Percentiles rank a stretch among this genome's conserved stretches.
Conservation (phyloP, 768 basidiomycete genomes). For the Russula vinacea region DNA sequence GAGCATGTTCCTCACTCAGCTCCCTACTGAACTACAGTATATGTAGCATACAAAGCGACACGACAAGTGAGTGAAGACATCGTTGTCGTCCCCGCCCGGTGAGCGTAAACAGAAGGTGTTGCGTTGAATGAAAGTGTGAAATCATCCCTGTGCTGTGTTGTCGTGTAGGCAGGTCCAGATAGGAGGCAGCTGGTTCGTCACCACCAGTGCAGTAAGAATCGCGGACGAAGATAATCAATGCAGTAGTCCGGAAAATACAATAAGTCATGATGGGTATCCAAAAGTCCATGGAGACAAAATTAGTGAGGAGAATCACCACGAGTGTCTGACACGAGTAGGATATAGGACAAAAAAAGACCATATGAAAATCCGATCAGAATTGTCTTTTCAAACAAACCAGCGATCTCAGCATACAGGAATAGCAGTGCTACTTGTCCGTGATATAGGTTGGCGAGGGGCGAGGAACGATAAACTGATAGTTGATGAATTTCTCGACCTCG, state of each 20-base stretch:
- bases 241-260: slow-evolving; percentile 11
- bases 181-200: too few species aligned
- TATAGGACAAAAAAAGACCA: not conserved
- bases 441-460: slow-evolving; percentile 46
- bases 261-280: slow-evolving; percentile 22
- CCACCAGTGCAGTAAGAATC: too few species aligned
- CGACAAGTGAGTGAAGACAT: not conserved
- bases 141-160: too few species aligned
- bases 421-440: slow-evolving; percentile 38
- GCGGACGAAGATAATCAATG: not conserved
- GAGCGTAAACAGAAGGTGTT: not conserved
- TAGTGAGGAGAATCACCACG: not conserved
- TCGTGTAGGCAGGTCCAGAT: too few species aligned
- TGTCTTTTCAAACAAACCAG: slow-evolving; percentile 4
- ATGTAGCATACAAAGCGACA: not conserved
- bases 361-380: not conserved
- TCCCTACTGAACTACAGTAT: not conserved
- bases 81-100: not conserved
- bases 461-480: slow-evolving; percentile 59
- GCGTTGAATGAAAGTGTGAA: not conserved
- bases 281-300: slow-evolving; percentile 1
- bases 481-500: slow-evolving; percentile 66
- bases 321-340: slow-evolving; percentile 3
- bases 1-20: not conserved
- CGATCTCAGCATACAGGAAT: slow-evolving; percentile 27